Base-by-base conservation (phyloP, 2,329 filamentous ascomycete species). In the Lecanicillium sp. region DNA sequence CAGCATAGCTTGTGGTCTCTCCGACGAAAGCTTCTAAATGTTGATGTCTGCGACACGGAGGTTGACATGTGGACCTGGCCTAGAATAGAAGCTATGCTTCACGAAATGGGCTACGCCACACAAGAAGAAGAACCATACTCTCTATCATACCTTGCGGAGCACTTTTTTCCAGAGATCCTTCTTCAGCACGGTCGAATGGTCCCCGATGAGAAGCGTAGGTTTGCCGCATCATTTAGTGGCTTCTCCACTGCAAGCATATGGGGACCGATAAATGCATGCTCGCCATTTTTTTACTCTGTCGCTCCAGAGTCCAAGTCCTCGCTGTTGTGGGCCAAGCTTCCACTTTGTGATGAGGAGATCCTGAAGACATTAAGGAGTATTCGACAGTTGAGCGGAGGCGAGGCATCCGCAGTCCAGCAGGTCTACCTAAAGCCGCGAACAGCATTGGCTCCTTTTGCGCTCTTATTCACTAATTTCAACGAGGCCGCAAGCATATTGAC, bases 361-460 rank as follows among this genome's bases (percentile, higher is more conserved):
- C 31, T 40, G 5, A 14, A 33, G 17, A 27, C 32, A 9, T 19
- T 40, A 11, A 20, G 32, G 11, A 27, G 34, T 9, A 40, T 32
- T 6, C 38, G 38, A 9, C 38, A 40, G 27, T 17, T 40, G 25
- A 35, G 20, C 16, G 3, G 9, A 3, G 13, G 17, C 8, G 38
- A 40, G 32, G 32, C 38, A n/a, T 16, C 38, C 9, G 38, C 38
- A 11, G 31, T 40, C 14, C 38, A 31, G 25, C 29, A 16, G 15
- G 14, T 40, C 3, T 40, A 40, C 38, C 28, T 25, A 18, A 15
- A 35, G 16, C 18, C 38, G 7, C 38, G 38, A 22, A 19, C 38
- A 11, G 38, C 38, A n/a, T 25, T 40, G 9, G 38, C 38, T 14
- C 38, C 38, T 9, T 40, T 40, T 18, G 32, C 38, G 5, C 38